Base-by-base conservation (phyloP, 2,329 filamentous ascomycete species). In the Ustilaginoidea virens region DNA sequence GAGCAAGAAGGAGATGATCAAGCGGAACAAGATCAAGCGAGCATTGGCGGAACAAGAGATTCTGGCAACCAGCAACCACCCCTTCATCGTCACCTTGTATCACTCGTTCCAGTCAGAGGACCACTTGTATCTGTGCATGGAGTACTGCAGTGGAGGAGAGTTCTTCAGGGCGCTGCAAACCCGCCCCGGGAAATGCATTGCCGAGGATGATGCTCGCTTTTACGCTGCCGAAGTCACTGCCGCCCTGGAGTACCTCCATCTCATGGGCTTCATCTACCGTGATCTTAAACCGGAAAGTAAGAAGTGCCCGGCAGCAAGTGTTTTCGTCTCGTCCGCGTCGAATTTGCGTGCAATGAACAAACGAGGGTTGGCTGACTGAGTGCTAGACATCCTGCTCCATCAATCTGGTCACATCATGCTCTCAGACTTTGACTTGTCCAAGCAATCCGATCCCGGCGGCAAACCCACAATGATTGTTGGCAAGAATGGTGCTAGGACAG, bases 1-100 rank as follows among this genome's bases (percentile, higher is more conserved):
- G 55, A 96, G 86, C 67, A 98, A 98, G 60, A 94, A 96, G 64
- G 90, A 98, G 56, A 98, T 98, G 90, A 98, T 98, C 57, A 98
- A 98, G 63, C 80, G 90, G 33, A 98, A 98, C 66, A 98, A 98
- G 69, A 98, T 98, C 61, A 98, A 98, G 69, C 75, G 90, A 49
- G 90, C 90, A 10, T 66, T 98, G 42, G 90, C 90, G 21, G 90
- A 98, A 58, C 90, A 96, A 52, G 90, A 98, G 55, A 98, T 98
- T 39, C 63, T 98, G 30, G 90, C 90, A 7, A 98, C 90, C 23
- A 96, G 87, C 63, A 98, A 98, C 45, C 90, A 98, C 47, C 90
- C 90, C 0, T 98, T 98, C 54, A 98, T 98, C 49, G 90, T 98
- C 37, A 98, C 90, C 1, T 65, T 98, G 3, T 98, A 96, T 52